Conservation (phyloP, 257 asterid genomes). For the Solanum chilense region DNA sequence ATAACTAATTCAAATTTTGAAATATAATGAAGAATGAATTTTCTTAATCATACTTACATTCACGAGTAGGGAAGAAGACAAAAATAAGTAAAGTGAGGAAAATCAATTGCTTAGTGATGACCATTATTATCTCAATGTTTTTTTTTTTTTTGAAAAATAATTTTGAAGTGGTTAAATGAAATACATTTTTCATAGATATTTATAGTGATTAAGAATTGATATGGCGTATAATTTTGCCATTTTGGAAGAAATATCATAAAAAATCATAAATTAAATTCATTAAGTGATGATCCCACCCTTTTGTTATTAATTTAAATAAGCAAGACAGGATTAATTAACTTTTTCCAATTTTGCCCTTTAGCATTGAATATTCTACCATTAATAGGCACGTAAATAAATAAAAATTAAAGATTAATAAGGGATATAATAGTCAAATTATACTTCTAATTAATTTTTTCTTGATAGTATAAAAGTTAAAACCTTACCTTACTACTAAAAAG, state of each 20-base stretch:
- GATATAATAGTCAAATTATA: no score
- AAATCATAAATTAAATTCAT: neutral
- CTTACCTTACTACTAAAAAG: neutral
- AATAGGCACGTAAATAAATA: no score
- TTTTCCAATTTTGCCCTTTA: no score
- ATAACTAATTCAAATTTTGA: neutral
- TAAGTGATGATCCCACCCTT: neutral
- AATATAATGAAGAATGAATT: neutral
- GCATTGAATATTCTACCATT: neutral
- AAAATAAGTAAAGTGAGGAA: neutral
- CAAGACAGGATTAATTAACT: neutral
- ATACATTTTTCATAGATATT: neutral
- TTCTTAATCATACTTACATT: neutral
- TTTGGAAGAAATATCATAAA: neutral
- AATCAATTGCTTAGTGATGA: neutral
- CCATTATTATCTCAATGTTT: neutral
- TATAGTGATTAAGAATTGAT: neutral
- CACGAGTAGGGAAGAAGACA: neutral
- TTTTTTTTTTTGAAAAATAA: neutral
- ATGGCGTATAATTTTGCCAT: neutral
- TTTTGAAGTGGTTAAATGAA: neutral
- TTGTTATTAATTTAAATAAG: no score
- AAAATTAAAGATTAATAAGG: neutral
- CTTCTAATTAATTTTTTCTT: neutral
- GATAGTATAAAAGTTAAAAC: neutral